phyloP scores from a whole-genome alignment of 805 yeast genomes.

The Saccharomycopsis schoenii region DNA sequence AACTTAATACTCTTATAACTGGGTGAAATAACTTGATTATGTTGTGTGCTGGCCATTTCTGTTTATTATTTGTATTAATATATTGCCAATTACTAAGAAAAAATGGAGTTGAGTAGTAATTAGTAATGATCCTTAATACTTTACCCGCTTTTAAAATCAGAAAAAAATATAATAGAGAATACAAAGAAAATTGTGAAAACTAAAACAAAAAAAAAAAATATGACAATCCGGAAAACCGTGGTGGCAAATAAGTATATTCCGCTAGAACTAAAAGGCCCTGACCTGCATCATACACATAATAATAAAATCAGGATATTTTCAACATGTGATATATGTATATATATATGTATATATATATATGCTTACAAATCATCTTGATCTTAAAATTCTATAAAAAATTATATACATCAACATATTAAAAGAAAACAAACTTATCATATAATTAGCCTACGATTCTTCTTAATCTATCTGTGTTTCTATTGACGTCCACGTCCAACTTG shows the following conservation, averaged over 20 bases:
- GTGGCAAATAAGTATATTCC: neutral
- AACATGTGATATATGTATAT: neutral
- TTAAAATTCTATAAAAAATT: too few relatives aligned
- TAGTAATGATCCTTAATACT: neutral
- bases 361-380: too few relatives aligned
- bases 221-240: neutral
- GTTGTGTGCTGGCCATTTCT: neutral
- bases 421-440: too few relatives aligned
- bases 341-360: too few relatives aligned
- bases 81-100: neutral
- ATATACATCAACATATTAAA: too few relatives aligned
- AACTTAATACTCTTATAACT: slow-evolving; percentile 30
- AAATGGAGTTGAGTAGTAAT: neutral
- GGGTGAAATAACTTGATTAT: slow-evolving; percentile 20
- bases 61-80: too few relatives aligned
- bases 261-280: too few relatives aligned
- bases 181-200: too few relatives aligned
- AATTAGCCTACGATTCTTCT: neutral
- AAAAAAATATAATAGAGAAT: too few relatives aligned
- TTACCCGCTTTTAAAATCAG: neutral
- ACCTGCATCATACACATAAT: too few relatives aligned
- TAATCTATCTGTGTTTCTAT: slow-evolving; percentile 36
- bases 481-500: slow-evolving; percentile 72
- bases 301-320: neutral
- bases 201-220: neutral